Evolutionary conservation across 345 rosid species (phyloP).

Genomic region (Ceriops zippeliana): DNA sequence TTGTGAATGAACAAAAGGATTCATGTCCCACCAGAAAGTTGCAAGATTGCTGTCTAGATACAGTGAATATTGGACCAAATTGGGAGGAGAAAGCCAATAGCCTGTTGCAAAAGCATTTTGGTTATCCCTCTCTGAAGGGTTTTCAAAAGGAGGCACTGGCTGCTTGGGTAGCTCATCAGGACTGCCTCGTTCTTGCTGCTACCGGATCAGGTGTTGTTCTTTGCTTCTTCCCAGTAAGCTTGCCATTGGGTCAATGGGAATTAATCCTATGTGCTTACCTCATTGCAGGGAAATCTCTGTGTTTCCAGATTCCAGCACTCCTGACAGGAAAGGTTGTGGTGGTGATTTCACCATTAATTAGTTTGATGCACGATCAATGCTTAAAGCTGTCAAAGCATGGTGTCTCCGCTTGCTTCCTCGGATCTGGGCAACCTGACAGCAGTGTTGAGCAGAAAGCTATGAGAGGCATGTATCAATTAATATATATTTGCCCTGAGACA

Average conservation of each 20-base stretch:
- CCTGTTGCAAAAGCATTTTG: conserved; percentile 56
- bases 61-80: conserved; percentile 32
- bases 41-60: conserved; percentile 26
- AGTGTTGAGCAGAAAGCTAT: conserved; percentile 78
- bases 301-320: conserved; percentile 89
- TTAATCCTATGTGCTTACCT: conserved; percentile 6
- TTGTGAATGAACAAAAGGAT: conserved; percentile 11
- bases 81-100: conserved; percentile 57
- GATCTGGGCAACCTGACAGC: conserved; percentile 89
- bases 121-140: conserved; percentile 54
- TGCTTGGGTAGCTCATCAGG: conserved; percentile 64
- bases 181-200: conserved; percentile 86
- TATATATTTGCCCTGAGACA: conserved; percentile 91
- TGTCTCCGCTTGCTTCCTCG: conserved; percentile 90
- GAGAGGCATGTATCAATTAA: conserved; percentile 70
- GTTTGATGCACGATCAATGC: conserved; percentile 96
- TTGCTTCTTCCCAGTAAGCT: neutral
- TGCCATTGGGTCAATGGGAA: neutral
- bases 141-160: conserved; percentile 80
- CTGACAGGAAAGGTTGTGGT: conserved; percentile 76
- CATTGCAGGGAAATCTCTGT: conserved; percentile 73
- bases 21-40: conserved; percentile 14
- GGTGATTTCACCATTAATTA: conserved; percentile 87
- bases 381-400: conserved; percentile 68
- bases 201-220: conserved; percentile 74